phyloP scores from a whole-genome alignment of 1,139 yeast genomes.

The Ogataea hybrid region DNA sequence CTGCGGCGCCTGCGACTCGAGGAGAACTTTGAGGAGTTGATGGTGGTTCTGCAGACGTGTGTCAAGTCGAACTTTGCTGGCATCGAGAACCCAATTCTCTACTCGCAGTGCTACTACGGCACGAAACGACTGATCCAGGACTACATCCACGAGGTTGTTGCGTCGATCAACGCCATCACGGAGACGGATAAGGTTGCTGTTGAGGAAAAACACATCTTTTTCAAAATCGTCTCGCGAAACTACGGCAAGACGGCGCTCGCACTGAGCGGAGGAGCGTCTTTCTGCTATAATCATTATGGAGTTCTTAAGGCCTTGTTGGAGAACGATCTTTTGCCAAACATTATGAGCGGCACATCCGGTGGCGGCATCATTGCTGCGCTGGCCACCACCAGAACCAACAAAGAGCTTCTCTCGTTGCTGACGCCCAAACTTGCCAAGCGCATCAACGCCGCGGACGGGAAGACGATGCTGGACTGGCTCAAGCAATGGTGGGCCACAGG shows the following conservation, averaged over 20 bases:
- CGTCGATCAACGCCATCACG: too few species aligned
- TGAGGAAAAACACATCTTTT: too few species aligned
- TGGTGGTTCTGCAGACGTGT: too few species aligned
- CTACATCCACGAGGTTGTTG: too few species aligned
- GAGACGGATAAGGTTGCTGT: too few species aligned
- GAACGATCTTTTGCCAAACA: constrained; percentile 61
- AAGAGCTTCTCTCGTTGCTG: constrained; percentile 55
- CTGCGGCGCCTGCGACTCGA: too few species aligned
- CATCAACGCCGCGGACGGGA: constrained; percentile 70
- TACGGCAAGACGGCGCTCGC: constrained; percentile 74
- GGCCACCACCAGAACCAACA: constrained; percentile 67
- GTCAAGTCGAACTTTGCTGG: too few species aligned
- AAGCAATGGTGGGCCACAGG: constrained; percentile 73
- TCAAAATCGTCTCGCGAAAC: constrained; percentile 59
- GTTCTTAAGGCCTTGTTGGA: constrained; percentile 70
- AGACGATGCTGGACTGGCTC: constrained; percentile 54
- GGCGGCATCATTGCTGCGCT: constrained; percentile 79
- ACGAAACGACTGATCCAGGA: too few species aligned
- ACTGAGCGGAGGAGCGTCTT: constrained; percentile 78
- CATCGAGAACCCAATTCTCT: too few species aligned
- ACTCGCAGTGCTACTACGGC: too few species aligned
- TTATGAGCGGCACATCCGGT: constrained; percentile 78
- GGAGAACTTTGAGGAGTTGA: too few species aligned
- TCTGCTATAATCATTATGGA: constrained; percentile 78
- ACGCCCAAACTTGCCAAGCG: constrained; percentile 63